Percentiles rank a stretch among this genome's conserved stretches.
Evolutionary conservation across 2,329 filamentous ascomycete species (phyloP).

Genomic region (Sclerotinia subarctica): DNA sequence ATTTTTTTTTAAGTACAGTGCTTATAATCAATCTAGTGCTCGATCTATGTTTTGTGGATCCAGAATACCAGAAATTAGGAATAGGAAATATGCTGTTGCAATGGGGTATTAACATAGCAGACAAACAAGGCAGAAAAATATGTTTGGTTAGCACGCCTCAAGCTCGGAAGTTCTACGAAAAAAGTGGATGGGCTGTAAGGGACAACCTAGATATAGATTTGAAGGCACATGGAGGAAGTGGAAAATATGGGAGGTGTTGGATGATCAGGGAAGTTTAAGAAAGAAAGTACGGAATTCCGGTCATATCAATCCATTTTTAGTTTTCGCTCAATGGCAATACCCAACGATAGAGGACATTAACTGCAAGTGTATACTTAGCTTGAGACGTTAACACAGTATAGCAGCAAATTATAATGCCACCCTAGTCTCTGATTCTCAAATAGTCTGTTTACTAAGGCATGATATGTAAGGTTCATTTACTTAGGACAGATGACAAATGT

Average conservation of each 20-base stretch:
- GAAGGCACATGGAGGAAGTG: constrained; percentile 25
- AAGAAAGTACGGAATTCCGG: background rate
- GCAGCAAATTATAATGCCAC: too few relatives aligned
- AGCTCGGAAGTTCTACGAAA: constrained; percentile 28
- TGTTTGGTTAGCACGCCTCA: constrained; percentile 30
- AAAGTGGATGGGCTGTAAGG: constrained; percentile 35
- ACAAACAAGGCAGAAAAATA: constrained; percentile 21
- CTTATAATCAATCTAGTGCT: constrained; percentile 16
- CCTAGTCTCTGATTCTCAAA: too few relatives aligned
- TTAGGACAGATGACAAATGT: background rate
- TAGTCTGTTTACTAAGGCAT: too few relatives aligned
- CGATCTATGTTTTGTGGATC: constrained; percentile 28
- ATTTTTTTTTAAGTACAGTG: accelerated
- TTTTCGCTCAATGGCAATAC: too few relatives aligned
- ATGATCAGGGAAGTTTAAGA: constrained; percentile 23
- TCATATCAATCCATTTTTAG: background rate
- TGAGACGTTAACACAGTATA: too few relatives aligned
- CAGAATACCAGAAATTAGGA: constrained; percentile 25
- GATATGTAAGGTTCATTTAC: background rate
- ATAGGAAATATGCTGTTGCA: constrained; percentile 26
- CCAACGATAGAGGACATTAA: background rate
- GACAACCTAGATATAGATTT: constrained; percentile 27
- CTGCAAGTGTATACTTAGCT: background rate
- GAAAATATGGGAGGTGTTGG: constrained; percentile 26
- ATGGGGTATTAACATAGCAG: constrained; percentile 24